A percentile compares a stretch with the other conserved stretches of the same genome.
Evolutionary conservation across 2,329 filamentous ascomycete genomes (phyloP).

Genomic region (Amylocarpus encephaloides): DNA sequence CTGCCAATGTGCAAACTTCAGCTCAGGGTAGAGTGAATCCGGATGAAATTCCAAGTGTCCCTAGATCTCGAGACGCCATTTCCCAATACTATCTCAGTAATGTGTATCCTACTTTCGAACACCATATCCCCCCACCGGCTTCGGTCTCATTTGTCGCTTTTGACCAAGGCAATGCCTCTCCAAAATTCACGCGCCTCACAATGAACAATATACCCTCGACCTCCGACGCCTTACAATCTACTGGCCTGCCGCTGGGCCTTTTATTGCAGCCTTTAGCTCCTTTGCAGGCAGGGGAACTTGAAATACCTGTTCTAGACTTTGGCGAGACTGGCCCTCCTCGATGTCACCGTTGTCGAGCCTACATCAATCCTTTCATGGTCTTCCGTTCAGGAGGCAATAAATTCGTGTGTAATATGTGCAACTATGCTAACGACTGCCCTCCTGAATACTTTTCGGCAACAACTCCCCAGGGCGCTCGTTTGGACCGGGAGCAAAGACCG

Average conservation of each 20-base stretch:
- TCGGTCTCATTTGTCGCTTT: conserved; percentile 85
- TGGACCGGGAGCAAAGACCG: conserved; percentile 82
- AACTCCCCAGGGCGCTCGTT: conserved; percentile 76
- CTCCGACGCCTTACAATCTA: conserved; percentile 71
- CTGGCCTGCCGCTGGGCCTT: conserved; percentile 79
- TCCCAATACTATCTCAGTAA: conserved; percentile 81
- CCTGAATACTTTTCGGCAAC: conserved; percentile 91
- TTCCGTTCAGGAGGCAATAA: conserved; percentile 92
- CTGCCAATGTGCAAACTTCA: conserved; percentile 49
- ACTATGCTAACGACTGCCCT: conserved; percentile 90
- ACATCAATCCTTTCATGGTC: conserved; percentile 99
- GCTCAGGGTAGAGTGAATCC: conserved; percentile 75
- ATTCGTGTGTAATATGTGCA: conserved; percentile 97
- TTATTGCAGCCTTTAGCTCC: conserved; percentile 82
- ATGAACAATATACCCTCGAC: conserved; percentile 88
- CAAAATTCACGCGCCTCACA: conserved; percentile 85
- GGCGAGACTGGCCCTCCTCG: conserved; percentile 84
- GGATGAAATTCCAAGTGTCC: conserved; percentile 89
- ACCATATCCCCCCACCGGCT: conserved; percentile 83
- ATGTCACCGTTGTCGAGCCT: conserved; percentile 86
- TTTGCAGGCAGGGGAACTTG: conserved; percentile 74
- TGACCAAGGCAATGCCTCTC: conserved; percentile 94
- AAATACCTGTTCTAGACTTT: conserved; percentile 91
- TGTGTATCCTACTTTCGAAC: conserved; percentile 92
- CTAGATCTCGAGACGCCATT: conserved; percentile 72